Evolutionary conservation across 2,329 filamentous ascomycete genomes (phyloP).

Genomic region (Ophiostoma australiae): DNA sequence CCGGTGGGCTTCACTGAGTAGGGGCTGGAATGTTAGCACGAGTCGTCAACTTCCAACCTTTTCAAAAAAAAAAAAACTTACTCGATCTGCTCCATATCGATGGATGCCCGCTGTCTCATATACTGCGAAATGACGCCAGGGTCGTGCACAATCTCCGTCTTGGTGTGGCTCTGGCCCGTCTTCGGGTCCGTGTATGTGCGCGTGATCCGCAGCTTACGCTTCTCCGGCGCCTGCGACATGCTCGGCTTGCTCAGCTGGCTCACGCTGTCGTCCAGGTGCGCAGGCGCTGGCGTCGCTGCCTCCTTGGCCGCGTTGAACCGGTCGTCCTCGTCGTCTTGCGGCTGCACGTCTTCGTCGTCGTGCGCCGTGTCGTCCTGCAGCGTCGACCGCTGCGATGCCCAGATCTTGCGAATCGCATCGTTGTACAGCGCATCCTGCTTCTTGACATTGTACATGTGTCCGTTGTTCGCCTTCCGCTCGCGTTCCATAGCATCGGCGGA

Average conservation of each 20-base stretch:
- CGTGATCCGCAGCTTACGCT: slow-evolving; percentile 67
- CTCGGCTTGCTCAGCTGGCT: slow-evolving; percentile 69
- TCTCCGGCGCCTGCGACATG: slow-evolving; percentile 60
- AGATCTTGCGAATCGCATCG: slow-evolving; percentile 84
- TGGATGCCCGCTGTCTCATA: slow-evolving; percentile 68
- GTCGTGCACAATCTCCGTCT: slow-evolving; percentile 67
- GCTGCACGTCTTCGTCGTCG: slow-evolving; percentile 56
- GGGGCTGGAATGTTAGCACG: slow-evolving; percentile 39
- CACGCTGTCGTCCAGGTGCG: slow-evolving; percentile 64
- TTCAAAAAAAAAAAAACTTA: slow-evolving; percentile 39
- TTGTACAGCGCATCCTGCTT: slow-evolving; percentile 90
- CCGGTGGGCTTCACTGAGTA: slow-evolving; percentile 60
- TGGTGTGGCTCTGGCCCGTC: slow-evolving; percentile 58
- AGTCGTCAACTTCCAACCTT: too few species aligned
- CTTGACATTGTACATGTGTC: slow-evolving; percentile 96
- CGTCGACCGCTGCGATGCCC: slow-evolving; percentile 79
- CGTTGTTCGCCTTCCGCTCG: slow-evolving; percentile 81
- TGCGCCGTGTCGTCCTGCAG: slow-evolving; percentile 68
- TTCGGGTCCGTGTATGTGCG: slow-evolving; percentile 53
- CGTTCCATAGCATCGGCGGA: slow-evolving; percentile 82
- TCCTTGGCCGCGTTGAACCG: slow-evolving; percentile 68
- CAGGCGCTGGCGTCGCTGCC: slow-evolving; percentile 36
- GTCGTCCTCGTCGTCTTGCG: slow-evolving; percentile 58
- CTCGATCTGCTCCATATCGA: slow-evolving; percentile 65
- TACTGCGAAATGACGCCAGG: slow-evolving; percentile 86